Evolutionary conservation across 2,329 filamentous ascomycete species (phyloP).

Genomic region (Aspergillus costaricaensis): DNA sequence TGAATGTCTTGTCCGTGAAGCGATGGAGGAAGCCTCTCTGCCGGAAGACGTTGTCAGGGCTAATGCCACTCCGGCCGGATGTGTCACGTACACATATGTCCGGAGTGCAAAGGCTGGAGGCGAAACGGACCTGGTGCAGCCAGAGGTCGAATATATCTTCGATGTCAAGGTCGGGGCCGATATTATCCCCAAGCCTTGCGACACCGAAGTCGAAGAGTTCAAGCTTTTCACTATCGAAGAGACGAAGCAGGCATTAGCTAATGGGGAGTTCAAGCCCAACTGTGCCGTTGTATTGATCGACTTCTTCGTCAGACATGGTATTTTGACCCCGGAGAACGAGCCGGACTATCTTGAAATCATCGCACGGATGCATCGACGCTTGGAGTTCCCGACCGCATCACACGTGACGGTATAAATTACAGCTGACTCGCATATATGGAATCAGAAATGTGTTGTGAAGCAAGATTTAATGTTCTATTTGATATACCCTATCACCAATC

Average conservation of each 20-base stretch:
- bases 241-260: constrained; percentile 67
- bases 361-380: constrained; percentile 70
- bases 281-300: constrained; percentile 82
- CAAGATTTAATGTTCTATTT: constrained; percentile 35
- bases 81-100: constrained; percentile 82
- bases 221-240: constrained; percentile 75
- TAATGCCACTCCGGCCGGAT: constrained; percentile 62
- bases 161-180: constrained; percentile 75
- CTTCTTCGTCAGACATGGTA: constrained; percentile 84
- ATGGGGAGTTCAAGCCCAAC: constrained; percentile 88
- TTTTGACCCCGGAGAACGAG: constrained; percentile 78
- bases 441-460: constrained; percentile 8
- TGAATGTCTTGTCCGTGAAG: constrained; percentile 81
- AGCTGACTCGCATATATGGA: not conserved
- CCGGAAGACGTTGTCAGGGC: constrained; percentile 68
- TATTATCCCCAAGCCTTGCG: constrained; percentile 72
- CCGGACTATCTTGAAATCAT: constrained; percentile 74
- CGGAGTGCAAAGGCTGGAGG: constrained; percentile 75
- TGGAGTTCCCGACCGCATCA: constrained; percentile 74
- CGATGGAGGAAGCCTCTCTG: constrained; percentile 83
- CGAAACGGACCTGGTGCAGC: constrained; percentile 79
- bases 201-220: constrained; percentile 88
- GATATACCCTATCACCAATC: constrained; percentile 40
- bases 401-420: constrained; percentile 20
- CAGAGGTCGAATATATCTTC: constrained; percentile 89